These are phyloP conservation scores for Kernera saxatilis DNA, from an alignment of 345 rosid genomes.

Conservation along the genomic window DNA sequence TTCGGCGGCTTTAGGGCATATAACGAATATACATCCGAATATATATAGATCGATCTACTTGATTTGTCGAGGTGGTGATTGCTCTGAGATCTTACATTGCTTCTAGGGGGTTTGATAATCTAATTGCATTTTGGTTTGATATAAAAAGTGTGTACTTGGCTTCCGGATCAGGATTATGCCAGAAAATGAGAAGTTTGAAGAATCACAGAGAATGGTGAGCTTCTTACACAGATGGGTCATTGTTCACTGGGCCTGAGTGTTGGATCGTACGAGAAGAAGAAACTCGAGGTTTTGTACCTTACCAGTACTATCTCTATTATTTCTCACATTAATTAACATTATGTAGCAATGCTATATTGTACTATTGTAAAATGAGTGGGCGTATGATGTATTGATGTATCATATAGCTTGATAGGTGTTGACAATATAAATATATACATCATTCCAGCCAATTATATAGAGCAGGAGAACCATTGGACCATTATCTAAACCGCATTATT, in stretches of 20 bases:
- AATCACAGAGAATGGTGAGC: background rate
- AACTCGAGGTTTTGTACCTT: background rate
- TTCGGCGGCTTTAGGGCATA: too few relatives aligned
- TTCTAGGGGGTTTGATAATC: background rate
- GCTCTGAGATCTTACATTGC: background rate
- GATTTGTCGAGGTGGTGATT: background rate
- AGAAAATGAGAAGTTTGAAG: background rate
- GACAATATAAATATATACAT: background rate
- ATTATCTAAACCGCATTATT: background rate
- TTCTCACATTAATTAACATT: background rate
- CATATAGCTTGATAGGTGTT: slow-evolving; percentile 1
- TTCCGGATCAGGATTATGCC: background rate
- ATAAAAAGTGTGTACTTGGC: background rate
- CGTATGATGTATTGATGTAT: background rate
- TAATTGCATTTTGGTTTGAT: background rate
- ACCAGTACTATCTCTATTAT: background rate
- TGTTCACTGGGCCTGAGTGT: background rate
- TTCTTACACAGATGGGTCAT: background rate
- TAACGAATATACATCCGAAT: background rate
- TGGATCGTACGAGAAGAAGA: background rate
- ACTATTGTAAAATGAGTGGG: background rate
- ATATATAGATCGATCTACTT: background rate
- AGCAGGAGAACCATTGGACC: background rate
- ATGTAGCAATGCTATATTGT: background rate
- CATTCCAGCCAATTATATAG: background rate